A percentile compares a stretch with the other conserved stretches of the same genome.
phyloP scores from a whole-genome alignment of 768 basidiomycete species.

The Kwoniella mangroviensis region DNA sequence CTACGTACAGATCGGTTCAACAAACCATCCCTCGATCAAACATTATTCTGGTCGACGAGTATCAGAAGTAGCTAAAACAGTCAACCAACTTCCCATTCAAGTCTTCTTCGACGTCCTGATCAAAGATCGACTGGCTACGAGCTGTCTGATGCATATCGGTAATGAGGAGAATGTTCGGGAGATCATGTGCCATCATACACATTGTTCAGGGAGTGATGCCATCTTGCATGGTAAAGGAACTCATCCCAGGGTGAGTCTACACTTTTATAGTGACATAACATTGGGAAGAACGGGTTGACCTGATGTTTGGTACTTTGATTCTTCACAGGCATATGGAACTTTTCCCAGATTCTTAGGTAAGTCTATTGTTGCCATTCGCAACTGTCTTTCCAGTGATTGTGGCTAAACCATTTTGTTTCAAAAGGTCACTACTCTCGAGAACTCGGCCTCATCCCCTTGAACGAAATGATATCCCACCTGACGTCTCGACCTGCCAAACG shows the following conservation, averaged over 20 bases:
- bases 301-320: neutral
- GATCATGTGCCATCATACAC: conserved; percentile 51
- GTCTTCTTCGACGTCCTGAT: conserved; percentile 50
- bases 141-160: conserved; percentile 53
- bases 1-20: conserved; percentile 35
- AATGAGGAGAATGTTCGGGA: conserved; percentile 54
- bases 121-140: conserved; percentile 50
- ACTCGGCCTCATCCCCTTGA: conserved; percentile 32
- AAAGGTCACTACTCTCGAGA: conserved; percentile 50
- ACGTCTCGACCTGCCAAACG: conserved; percentile 54
- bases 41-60: conserved; percentile 33
- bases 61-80: conserved; percentile 29
- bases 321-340: conserved; percentile 44
- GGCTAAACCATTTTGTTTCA: too few species aligned
- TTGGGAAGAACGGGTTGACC: neutral
- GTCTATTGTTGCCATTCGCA: neutral
- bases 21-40: conserved; percentile 31
- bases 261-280: neutral
- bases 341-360: conserved; percentile 46
- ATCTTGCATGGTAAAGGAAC: conserved; percentile 45
- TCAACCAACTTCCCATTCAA: conserved; percentile 26
- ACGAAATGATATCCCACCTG: conserved; percentile 50
- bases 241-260: conserved; percentile 43
- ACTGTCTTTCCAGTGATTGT: too few species aligned
- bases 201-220: conserved; percentile 53